These are phyloP conservation scores for Sistotremastrum suecicum DNA, from an alignment of 768 basidiomycete genomes.

Conservation along the genomic window DNA sequence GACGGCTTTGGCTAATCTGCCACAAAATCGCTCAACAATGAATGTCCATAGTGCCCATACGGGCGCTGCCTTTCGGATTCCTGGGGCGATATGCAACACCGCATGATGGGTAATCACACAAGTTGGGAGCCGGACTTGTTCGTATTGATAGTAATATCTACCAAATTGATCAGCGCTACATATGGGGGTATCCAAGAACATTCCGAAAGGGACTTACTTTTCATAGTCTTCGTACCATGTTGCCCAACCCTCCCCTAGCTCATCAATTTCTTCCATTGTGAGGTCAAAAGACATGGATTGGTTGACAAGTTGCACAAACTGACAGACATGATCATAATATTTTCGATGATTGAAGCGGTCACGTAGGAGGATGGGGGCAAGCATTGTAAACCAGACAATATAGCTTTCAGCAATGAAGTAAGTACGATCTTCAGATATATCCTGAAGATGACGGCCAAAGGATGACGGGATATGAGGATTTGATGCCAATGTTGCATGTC, in stretches of 20 bases:
- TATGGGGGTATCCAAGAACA: background rate
- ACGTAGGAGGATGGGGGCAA: conserved; percentile 9
- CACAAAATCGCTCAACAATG: conserved; percentile 22
- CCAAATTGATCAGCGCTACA: background rate
- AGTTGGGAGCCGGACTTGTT: conserved; percentile 11
- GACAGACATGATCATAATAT: too few relatives aligned
- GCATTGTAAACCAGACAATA: conserved; percentile 11
- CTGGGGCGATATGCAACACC: conserved; percentile 19
- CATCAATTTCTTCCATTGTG: too few relatives aligned
- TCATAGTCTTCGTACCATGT: conserved; percentile 8
- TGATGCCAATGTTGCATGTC: conserved; percentile 15
- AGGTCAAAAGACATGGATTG: too few relatives aligned
- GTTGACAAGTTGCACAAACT: too few relatives aligned
- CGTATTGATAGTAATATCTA: conserved; percentile 22
- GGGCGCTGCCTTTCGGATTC: conserved; percentile 19
- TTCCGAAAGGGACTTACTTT: too few relatives aligned
- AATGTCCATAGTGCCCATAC: conserved; percentile 23
- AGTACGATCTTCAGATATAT: background rate
- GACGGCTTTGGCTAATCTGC: conserved; percentile 13
- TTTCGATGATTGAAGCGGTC: background rate
- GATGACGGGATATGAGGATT: conserved; percentile 6
- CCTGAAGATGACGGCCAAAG: background rate
- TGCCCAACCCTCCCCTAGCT: too few relatives aligned
- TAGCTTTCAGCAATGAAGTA: conserved; percentile 11
- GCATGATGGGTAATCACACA: conserved; percentile 22